Base-by-base conservation (phyloP, 192 early-diverging fungal genomes). In the Spizellomyces punctatus region DNA sequence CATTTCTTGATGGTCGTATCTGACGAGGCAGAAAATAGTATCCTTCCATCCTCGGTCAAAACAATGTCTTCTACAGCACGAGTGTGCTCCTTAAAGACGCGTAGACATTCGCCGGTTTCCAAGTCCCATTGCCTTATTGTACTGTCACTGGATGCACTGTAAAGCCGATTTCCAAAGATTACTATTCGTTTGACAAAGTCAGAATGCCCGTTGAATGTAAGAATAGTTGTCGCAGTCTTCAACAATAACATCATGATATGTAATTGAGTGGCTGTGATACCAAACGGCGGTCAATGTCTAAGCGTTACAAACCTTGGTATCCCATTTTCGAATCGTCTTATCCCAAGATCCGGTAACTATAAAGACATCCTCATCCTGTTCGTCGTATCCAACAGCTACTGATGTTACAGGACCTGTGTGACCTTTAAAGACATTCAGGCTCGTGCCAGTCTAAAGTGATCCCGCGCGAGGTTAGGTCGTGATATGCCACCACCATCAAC, bases 261-360 rank as follows among this genome's bases (percentile, higher is more conserved):
- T 2, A 62, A 14, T 1, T 16, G 36, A 16, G 55, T 1, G 64
- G 42, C 42, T 8, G 52, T 47, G 41, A 43, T 43, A 62, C 3
- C 49, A 48, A 70, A 72, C 12, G 17, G 4, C 10, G 21, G 36
- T 19, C 59, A 36, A 19, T 59, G 27, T 36, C 27, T 3, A 36
- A 36, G 3, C 0, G 27, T 36, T 36, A 36, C 27, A 36, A 36
- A 91, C 90, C 76, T 92, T 84, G 3, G 88, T 81, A 56, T 93
- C 80, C 94, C 95, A 98, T 49, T 94, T 86, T 50, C 79, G 88
- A 64, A 95, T 78, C 0, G 90, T 89, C 78, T 95, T 96, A 80
- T 98, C 96, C 96, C 96, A 98, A 8, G 96, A 96, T 21, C 92
- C 93, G 1, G 93, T 96, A 60, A 93, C 86, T 19, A 95, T 77